Evolutionary conservation across 495 filamentous ascomycete genomes (phyloP), one percentile per base, ranked within the genome.

Genomic region (Aspergillus cristatus): DNA sequence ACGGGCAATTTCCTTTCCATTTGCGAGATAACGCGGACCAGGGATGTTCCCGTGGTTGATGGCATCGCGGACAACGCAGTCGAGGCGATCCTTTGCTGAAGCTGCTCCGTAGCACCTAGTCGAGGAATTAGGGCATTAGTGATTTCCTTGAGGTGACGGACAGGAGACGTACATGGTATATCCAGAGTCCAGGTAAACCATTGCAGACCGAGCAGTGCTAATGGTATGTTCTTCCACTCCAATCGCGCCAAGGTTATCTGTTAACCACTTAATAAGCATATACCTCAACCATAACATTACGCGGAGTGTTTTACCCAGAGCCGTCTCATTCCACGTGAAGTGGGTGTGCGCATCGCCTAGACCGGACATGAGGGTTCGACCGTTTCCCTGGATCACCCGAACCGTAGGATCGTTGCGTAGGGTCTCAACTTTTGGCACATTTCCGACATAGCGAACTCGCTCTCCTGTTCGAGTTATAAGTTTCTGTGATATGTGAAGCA

Each of bases 31-130:
- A 4, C 68, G 55, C 5, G 70, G 71, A 2, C 71, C 71, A 1
- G 66, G 68, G 12, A 77, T 67, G 40, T 67, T 51, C 1, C 74
- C 74, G 0, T 54, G 53, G 29, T 75, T 71, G 40, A 78, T 77
- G 1, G 72, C 71, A 40, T 76, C 66, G 22, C 70, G 56, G 22
- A 77, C 63, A 12, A 70, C 70, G 22, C 63, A 43, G 38, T 72
- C 70, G 0, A 74, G 52, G 8, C 70, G 57, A 15, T 62, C 53
- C 40, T 72, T 69, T 0, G 71, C 71, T 1, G 67, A 65, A 6
- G 71, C 71, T 0, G 70, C 68, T 6, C 70, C 70, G 41, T 30
- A 30, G 28, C 28, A 30, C 28, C 28, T 30, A n/a, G n/a, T n/a
- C n/a, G n/a, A n/a, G n/a, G n/a, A n/a, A n/a, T n/a, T n/a, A n/a